Percentiles rank a stretch among this genome's conserved stretches.
phyloP scores from a whole-genome alignment of 176 grass and related monocot species.

The Panicum miliaceum region DNA sequence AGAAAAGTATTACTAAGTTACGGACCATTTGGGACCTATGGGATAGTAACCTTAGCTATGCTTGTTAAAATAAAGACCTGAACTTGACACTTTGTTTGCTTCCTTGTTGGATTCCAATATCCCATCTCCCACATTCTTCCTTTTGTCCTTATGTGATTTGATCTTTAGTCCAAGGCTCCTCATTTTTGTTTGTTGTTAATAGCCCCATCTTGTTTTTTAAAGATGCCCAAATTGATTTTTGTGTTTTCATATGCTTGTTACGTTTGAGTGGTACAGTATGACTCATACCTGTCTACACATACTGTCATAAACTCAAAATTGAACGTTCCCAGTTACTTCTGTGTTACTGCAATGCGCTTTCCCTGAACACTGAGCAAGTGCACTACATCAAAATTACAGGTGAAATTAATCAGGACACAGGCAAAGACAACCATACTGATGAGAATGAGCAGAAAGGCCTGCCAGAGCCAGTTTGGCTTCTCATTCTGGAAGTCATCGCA shows the following conservation, averaged over 20 bases:
- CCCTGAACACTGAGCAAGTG: slow-evolving; percentile 9
- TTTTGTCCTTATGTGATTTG: slow-evolving; percentile 31
- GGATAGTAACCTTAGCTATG: slow-evolving; percentile 30
- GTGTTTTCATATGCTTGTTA: neutral
- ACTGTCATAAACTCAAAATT: neutral
- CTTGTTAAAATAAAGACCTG: slow-evolving; percentile 34
- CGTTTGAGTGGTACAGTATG: neutral
- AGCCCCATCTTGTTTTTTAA: slow-evolving; percentile 14
- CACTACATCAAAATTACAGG: slow-evolving; percentile 57
- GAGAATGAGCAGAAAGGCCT: slow-evolving; percentile 37
- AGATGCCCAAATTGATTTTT: neutral
- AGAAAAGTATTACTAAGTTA: slow-evolving; percentile 41
- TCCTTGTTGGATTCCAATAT: slow-evolving; percentile 27
- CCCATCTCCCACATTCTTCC: slow-evolving; percentile 29
- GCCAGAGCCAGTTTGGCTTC: slow-evolving; percentile 78
- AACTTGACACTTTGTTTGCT: slow-evolving; percentile 22
- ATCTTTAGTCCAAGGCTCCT: slow-evolving; percentile 28
- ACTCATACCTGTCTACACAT: neutral
- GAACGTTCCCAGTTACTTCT: neutral
- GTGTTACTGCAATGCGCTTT: neutral
- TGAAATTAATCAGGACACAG: slow-evolving; percentile 45
- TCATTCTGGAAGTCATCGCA: slow-evolving; percentile 69
- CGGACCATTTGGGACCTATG: neutral
- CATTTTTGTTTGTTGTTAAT: neutral
- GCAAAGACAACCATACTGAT: neutral